Evolutionary conservation across 352 stramenopile species (phyloP), one percentile per base, ranked within the genome.

Genomic region (Phytophthora hybrid): DNA sequence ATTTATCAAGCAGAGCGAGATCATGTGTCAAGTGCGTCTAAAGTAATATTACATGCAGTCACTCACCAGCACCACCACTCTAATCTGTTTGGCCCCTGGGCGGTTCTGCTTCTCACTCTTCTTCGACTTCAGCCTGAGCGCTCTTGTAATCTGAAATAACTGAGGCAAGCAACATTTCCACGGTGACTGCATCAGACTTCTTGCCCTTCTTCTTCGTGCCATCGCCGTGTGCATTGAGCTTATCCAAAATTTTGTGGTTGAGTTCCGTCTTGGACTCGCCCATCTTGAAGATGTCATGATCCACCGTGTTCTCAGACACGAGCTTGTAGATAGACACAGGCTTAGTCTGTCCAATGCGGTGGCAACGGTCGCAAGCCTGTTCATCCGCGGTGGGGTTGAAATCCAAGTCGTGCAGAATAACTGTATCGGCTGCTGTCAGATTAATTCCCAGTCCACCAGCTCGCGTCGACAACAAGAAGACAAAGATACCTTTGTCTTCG

Each of bases 361-460:
- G 93, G 41, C 91, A 97, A 37, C 93, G 89, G 67, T 98, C 93
- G 52, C 92, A 94, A 5, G 93, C 93, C 66, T 98, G 90, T 54
- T 93, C 88, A 53, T 97, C 91, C 26, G 89, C 82, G 8, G 87
- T 94, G 10, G 91, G 91, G 58, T 97, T 97, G 71, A 96, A 97
- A 58, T 97, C 91, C 34, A 96, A 46, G 63, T 97, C 91, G 41
- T 96, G 90, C 39, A 97, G 69, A 63, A 97, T 95, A n/a, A 97
- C 91, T 0, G 88, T 95, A 71, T 96, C 90, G 19, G 96, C 95
- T 13, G 92, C 90, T 11, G 96, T 98, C 51, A 99, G 80, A 80
- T 99, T 99, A 77, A 99, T 99, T 63, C 98, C 98, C 13, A 99
- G 88, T 1, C 98, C 98, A 63, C 98, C 98, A 2, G 98, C 98